Evolutionary conservation across 176 grass and related monocot species (phyloP).

Genomic region (Echinochloa phyllopogon): DNA sequence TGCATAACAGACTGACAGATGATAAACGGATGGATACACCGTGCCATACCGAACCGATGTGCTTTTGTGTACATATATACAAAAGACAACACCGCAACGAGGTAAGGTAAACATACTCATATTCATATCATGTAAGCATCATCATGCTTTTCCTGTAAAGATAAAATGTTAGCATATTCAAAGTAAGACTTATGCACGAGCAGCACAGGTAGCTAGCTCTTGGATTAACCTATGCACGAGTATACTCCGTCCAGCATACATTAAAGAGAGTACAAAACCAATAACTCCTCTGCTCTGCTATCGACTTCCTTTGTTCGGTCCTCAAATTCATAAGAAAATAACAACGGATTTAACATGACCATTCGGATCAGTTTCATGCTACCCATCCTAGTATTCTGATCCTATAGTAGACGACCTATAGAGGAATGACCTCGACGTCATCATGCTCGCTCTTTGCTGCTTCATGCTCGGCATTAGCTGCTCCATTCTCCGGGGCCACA

Average conservation of each 20-base stretch:
- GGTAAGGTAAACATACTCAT: background rate
- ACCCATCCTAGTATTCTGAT: constrained; percentile 31
- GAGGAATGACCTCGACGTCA: constrained; percentile 70
- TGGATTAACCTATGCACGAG: too few species aligned
- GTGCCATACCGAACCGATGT: too few species aligned
- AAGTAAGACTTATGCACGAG: background rate
- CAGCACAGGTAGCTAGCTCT: background rate
- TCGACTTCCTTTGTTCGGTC: background rate
- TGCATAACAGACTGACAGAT: too few species aligned
- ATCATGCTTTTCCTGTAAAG: background rate
- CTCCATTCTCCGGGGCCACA: constrained; percentile 35
- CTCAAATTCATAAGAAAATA: background rate
- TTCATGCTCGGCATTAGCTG: constrained; percentile 27
- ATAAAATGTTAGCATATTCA: background rate
- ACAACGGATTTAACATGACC: background rate
- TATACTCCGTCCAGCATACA: background rate
- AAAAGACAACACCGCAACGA: too few species aligned
- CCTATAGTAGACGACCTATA: constrained; percentile 41
- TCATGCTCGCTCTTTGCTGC: constrained; percentile 46
- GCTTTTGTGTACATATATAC: too few species aligned
- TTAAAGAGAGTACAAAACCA: background rate
- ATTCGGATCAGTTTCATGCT: constrained; percentile 7
- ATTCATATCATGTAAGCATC: background rate
- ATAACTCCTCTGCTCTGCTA: background rate
- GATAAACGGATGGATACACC: too few species aligned